Base-by-base conservation (phyloP, 192 early-diverging fungal species). In the Backusella australiensis region DNA sequence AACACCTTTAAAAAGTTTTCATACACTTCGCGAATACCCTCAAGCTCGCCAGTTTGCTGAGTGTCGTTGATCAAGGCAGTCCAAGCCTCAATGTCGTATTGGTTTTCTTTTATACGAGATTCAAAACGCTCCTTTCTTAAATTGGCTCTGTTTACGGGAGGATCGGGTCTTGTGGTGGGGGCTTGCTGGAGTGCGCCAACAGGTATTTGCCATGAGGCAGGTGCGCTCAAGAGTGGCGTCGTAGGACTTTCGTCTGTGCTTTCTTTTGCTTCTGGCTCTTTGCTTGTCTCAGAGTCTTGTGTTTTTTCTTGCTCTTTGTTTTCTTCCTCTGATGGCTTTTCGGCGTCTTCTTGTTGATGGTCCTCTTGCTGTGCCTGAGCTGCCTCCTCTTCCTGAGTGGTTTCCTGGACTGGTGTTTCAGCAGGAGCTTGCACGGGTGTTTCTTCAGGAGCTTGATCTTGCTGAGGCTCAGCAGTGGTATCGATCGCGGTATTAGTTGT, bases 1-100 rank as follows among this genome's bases (percentile, higher is more conserved):
- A 91, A 98, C 67, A 91, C 87, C 74, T 89, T 87, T 35, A 96
- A 71, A 32, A 95, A 89, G 6, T 85, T 82, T 65, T 91, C 91
- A 83, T 88, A 97, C 0, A 88, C 82, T 29, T 91, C 88, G 44
- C 92, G 81, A 2, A 92, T 85, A 15, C 85, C 79, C 38, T 81
- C 75, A 26, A 87, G 71, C 67, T 94, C 89, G 35, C 85, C 87
- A n/a, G 80, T 81, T 38, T 82, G 73, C 39, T 90, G 86, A 32
- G 88, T 85, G 52, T 93, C 93, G 12, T 75, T 77, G 53, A 96
- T 80, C 32, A 95, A 74, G 1, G 80, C 81, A 32, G 80, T 68
- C 93, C 94, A 95, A 34, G 92, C 89, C 9, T 92, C 90, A 12
- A 87, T 77, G 75, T 95, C 90, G 77, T 87, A 87, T 12, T 75